These are phyloP conservation scores for Trichosanthes truncata DNA, from an alignment of 306 rosid genomes.

Conservation along the genomic window DNA sequence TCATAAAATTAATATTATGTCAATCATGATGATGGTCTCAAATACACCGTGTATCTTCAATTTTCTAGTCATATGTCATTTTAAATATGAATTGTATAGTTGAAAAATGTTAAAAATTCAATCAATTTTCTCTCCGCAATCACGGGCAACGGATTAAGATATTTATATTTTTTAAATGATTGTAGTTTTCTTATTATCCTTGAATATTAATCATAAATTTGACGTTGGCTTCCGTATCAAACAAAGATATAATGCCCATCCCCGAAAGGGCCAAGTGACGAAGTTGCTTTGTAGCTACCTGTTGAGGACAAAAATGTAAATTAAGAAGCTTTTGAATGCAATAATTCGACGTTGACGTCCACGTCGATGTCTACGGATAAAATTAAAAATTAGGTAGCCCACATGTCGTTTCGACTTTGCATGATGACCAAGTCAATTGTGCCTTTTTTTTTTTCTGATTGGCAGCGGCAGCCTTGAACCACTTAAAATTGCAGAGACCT, in stretches of 20 bases:
- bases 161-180: background rate
- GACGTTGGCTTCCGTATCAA: background rate
- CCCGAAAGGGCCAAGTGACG: background rate
- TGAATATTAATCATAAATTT: background rate
- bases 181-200: background rate
- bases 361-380: background rate
- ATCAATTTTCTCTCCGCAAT: background rate
- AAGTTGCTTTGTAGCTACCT: background rate
- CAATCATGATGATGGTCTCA: no score
- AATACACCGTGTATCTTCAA: no score
- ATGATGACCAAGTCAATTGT: background rate
- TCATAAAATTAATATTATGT: no score
- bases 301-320: background rate
- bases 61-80: no score
- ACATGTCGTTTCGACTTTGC: background rate
- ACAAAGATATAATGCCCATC: background rate
- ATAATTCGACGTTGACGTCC: background rate
- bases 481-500: fast-evolving
- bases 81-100: no score
- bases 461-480: background rate
- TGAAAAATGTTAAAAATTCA: no score
- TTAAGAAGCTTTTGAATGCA: background rate
- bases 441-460: background rate
- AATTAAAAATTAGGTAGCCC: background rate
- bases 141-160: background rate